These are phyloP conservation scores for Penicillium canariense DNA, from an alignment of 495 filamentous ascomycete species.

Conservation along the genomic window DNA sequence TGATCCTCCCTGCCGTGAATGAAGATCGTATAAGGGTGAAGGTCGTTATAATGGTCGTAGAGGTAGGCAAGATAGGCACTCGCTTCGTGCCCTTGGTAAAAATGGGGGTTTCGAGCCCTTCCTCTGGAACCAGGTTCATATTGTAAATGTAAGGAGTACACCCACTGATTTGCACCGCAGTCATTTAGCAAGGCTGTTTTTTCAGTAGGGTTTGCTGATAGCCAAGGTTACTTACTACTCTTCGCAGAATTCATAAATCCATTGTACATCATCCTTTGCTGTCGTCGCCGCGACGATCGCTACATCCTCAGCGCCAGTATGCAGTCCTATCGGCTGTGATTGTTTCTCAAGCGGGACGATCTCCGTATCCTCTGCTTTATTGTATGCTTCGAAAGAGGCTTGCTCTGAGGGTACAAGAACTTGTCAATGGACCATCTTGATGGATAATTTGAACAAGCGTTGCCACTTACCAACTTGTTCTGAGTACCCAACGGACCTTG, in stretches of 20 bases:
- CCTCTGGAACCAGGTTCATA: background rate
- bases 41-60: conserved; percentile 16
- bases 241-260: too few species aligned
- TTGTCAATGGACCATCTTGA: too few species aligned
- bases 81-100: conserved; percentile 19
- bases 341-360: too few species aligned
- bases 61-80: conserved; percentile 23
- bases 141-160: too few species aligned
- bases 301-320: background rate
- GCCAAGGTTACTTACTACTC: too few species aligned
- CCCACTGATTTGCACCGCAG: background rate
- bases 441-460: too few species aligned
- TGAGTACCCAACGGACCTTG: background rate
- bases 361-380: too few species aligned
- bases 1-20: conserved; percentile 19
- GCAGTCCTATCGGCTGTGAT: background rate
- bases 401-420: too few species aligned
- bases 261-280: background rate
- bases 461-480: too few species aligned
- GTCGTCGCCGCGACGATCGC: background rate
- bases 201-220: too few species aligned
- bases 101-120: background rate
- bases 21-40: conserved; percentile 20
- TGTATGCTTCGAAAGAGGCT: too few species aligned
- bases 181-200: too few species aligned